Evolutionary conservation across 805 yeast genomes (phyloP).

Genomic region (Kodamaea nitidulidarum): DNA sequence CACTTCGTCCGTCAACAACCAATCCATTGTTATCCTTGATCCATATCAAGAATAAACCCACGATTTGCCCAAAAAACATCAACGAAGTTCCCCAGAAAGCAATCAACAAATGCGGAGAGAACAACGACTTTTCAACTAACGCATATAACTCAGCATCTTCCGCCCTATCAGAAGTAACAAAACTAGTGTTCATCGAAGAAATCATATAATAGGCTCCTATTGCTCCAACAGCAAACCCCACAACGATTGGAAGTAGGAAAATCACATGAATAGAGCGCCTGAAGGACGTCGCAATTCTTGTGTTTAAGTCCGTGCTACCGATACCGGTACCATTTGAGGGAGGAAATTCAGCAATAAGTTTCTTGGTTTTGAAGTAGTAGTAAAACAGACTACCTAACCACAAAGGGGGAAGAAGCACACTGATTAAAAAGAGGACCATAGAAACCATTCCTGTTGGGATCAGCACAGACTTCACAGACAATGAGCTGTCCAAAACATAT

Average conservation of each 20-base stretch:
- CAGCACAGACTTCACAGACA: not conserved
- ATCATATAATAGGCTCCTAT: not conserved
- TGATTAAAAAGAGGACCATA: not conserved
- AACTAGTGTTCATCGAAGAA: not conserved
- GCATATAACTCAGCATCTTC: not conserved
- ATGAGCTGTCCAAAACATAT: not conserved
- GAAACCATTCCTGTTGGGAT: not conserved
- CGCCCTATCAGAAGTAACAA: not conserved
- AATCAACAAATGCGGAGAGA: not conserved
- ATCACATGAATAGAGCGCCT: conserved; percentile 23
- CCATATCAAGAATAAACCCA: conserved; percentile 25
- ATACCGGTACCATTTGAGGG: conserved; percentile 16
- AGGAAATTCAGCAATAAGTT: conserved; percentile 24
- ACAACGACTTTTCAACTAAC: not conserved
- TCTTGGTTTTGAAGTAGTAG: conserved; percentile 26
- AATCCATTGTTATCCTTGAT: conserved; percentile 28
- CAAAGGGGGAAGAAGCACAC: not conserved
- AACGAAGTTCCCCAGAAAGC: conserved; percentile 12
- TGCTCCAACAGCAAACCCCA: not conserved
- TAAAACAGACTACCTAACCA: conserved; percentile 16
- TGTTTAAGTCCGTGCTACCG: conserved; percentile 11
- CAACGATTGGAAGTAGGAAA: conserved; percentile 22
- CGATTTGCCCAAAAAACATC: conserved; percentile 12
- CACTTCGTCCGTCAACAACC: conserved; percentile 18
- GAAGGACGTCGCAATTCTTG: conserved; percentile 19